Base-by-base conservation (phyloP, 2,329 filamentous ascomycete species). In the Nemania diffusa region DNA sequence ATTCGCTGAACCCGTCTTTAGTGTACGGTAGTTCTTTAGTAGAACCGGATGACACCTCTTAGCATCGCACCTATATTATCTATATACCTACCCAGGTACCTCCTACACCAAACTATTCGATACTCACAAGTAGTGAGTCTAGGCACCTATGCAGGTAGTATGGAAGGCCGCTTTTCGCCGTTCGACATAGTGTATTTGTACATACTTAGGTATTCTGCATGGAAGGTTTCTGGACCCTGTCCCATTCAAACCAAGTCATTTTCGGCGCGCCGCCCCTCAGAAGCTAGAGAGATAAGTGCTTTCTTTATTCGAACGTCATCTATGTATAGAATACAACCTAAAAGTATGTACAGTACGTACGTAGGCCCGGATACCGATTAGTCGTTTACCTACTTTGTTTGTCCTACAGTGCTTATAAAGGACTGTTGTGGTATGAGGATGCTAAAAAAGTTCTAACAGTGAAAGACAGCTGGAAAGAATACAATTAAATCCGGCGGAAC, bases 281-380 rank as follows among this genome's bases (percentile, higher is more conserved):
- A 46, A 15, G 48, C 51, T 34, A 42, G 27, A 42, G 42, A 56
- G 13, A 40, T 5, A 26, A 22, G 34, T 24, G 29, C 13, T 24
- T 32, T 53, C 51, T 55, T 64, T 67, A 63, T 59, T 48, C 51
- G 37, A 68, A 70, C 65, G 68, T 65, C 68, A 56, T 61, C 55
- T 55, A 40, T 9, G n/a, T n/a, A n/a, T n/a, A n/a, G n/a, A n/a
- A n/a, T n/a, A n/a, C n/a, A n/a, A n/a, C n/a, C n/a, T n/a, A n/a
- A n/a, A n/a, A 15, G 6, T 37, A 37, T 37, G 34, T 37, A 37
- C 7, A 7, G 34, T 44, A 44, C 13, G 40, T 17, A 44, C 13
- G n/a, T 50, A 26, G 46, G 8, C 56, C 46, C 65, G 62, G 65
- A 55, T 50, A 65, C 48, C 68, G 65, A 65, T 44, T 44, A 29